Conservation (phyloP, 2,329 filamentous ascomycete genomes). For the Microdochium paspali region DNA sequence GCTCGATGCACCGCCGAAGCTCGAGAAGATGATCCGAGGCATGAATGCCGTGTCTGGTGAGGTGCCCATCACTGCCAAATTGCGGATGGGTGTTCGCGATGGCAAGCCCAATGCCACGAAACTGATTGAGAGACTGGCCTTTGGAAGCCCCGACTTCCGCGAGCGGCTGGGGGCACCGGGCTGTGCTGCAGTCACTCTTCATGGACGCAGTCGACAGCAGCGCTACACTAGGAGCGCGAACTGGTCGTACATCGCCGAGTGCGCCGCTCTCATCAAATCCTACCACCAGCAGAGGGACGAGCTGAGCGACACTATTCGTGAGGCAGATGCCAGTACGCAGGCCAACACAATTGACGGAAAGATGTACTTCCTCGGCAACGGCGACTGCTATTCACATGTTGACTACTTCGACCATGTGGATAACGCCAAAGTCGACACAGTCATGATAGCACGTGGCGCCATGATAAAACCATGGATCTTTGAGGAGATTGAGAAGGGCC, state of each 20-base stretch:
- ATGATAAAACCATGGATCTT: constrained; percentile 98
- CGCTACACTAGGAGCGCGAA: constrained; percentile 88
- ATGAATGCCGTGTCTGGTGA: constrained; percentile 93
- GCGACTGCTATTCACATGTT: constrained; percentile 87
- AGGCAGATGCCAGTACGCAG: constrained; percentile 66
- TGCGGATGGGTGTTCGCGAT: constrained; percentile 82
- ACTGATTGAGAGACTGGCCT: constrained; percentile 71
- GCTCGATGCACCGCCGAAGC: constrained; percentile 76
- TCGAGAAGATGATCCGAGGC: constrained; percentile 89
- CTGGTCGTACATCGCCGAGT: constrained; percentile 90
- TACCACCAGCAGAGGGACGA: constrained; percentile 62
- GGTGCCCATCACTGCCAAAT: constrained; percentile 88
- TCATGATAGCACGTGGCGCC: constrained; percentile 95
- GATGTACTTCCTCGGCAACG: constrained; percentile 91
- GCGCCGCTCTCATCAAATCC: constrained; percentile 71
- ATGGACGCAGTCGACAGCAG: constrained; percentile 88
- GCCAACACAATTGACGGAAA: constrained; percentile 56
- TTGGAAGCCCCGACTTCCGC: constrained; percentile 66
- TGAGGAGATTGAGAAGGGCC: constrained; percentile 84
- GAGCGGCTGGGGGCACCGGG: constrained; percentile 67
- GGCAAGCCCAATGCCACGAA: constrained; percentile 70
- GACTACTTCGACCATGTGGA: constrained; percentile 77
- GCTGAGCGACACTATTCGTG: constrained; percentile 65
- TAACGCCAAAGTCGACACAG: constrained; percentile 74
- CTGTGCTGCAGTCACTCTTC: constrained; percentile 89